A percentile compares a stretch with the other conserved stretches of the same genome.
Evolutionary conservation across 257 asterid species (phyloP).

Genomic region (Nicotiana sylvestris): DNA sequence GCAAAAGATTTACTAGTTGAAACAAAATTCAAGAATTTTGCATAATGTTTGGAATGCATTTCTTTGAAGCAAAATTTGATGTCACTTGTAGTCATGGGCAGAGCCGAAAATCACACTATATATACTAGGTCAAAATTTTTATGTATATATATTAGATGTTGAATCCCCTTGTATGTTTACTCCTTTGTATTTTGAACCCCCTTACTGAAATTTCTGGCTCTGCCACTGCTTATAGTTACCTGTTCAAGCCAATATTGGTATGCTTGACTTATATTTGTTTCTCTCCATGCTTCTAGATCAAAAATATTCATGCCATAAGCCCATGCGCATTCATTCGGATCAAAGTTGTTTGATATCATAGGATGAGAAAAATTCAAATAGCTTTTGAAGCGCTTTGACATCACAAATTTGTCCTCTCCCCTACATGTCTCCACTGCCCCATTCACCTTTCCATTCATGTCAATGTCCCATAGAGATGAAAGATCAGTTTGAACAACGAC

Average conservation of each 20-base stretch:
- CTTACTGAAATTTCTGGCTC: too few species aligned
- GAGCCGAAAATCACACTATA: too few species aligned
- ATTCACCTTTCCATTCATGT: conserved; percentile 87
- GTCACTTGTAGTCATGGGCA: neutral
- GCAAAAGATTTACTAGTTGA: neutral
- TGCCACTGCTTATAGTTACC: conserved; percentile 29
- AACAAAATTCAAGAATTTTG: conserved; percentile 1
- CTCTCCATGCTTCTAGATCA: conserved; percentile 87
- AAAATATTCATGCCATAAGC: conserved; percentile 98
- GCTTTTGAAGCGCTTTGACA: conserved; percentile 84
- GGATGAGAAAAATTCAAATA: conserved; percentile 94
- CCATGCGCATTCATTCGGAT: conserved; percentile 96
- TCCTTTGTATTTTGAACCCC: too few species aligned
- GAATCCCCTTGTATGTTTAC: too few species aligned
- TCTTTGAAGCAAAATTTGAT: neutral
- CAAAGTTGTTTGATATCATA: conserved; percentile 54
- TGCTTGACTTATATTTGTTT: conserved; percentile 67
- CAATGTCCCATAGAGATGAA: conserved; percentile 86
- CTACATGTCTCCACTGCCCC: conserved; percentile 97
- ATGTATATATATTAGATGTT: too few species aligned
- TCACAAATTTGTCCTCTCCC: conserved; percentile 81
- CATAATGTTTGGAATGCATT: neutral
- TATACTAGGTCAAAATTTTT: too few species aligned
- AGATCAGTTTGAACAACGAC: conserved; percentile 89
- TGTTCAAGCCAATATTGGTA: conserved; percentile 84